Evolutionary conservation across 371 early-diverging fungal species (phyloP).

Genomic region (Synchytrium microbalum): DNA sequence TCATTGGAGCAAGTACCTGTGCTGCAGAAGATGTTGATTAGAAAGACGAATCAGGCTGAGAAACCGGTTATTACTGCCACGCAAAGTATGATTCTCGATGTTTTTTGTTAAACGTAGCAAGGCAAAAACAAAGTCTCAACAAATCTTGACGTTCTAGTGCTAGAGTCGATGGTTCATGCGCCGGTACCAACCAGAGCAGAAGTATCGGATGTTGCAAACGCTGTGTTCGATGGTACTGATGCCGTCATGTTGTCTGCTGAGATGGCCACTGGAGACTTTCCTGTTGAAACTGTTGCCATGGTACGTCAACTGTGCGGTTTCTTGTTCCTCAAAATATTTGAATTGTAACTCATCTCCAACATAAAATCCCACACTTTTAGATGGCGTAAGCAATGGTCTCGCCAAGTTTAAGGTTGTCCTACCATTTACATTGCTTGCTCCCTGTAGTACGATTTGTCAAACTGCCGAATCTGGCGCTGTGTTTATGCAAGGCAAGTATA

Average conservation of each 20-base stretch:
- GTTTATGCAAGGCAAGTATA: too few species aligned
- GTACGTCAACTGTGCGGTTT: too few species aligned
- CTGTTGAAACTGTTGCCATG: slow-evolving; percentile 39
- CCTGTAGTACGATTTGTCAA: slow-evolving; percentile 32
- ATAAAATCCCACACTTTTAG: not conserved
- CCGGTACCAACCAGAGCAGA: slow-evolving; percentile 39
- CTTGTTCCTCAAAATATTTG: too few species aligned
- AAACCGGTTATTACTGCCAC: not conserved
- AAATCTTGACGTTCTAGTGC: slow-evolving; percentile 61
- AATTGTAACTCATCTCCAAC: not conserved
- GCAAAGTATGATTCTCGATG: slow-evolving; percentile 2
- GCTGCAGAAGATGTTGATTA: slow-evolving; percentile 45
- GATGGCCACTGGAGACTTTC: slow-evolving; percentile 46
- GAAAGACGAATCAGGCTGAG: slow-evolving; percentile 15
- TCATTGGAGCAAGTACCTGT: slow-evolving; percentile 70
- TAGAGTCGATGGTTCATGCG: slow-evolving; percentile 49
- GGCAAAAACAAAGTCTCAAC: too few species aligned
- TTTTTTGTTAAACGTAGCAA: slow-evolving; percentile 34
- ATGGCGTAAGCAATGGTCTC: too few species aligned
- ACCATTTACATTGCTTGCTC: slow-evolving; percentile 4
- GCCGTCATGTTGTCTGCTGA: slow-evolving; percentile 55
- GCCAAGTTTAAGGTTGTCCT: too few species aligned
- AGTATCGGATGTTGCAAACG: slow-evolving; percentile 55
- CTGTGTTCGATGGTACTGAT: slow-evolving; percentile 48
- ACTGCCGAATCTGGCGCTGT: slow-evolving; percentile 27